Conservation (phyloP, 106 monocot species). For the Iris macrosiphon region DNA sequence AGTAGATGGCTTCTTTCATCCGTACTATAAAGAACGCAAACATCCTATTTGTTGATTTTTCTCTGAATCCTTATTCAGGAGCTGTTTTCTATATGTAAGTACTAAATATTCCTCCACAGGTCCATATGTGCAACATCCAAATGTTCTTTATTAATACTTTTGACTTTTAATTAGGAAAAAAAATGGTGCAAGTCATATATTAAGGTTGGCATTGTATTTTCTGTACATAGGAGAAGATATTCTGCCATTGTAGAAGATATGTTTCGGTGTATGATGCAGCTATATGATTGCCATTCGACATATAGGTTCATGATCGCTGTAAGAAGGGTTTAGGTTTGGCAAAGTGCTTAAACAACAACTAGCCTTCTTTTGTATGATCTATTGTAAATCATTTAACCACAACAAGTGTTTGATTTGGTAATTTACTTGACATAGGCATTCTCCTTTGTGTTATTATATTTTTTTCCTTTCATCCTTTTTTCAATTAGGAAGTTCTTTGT, state of each 20-base stretch:
- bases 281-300: constrained; percentile 95
- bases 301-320: constrained; percentile 97
- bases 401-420: constrained; percentile 99
- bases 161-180: too few relatives aligned
- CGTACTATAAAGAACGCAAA: too few relatives aligned
- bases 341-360: constrained; percentile 89
- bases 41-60: too few relatives aligned
- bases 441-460: neutral
- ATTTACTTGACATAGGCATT: neutral
- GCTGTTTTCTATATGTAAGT: too few relatives aligned
- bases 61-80: too few relatives aligned
- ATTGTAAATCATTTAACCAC: constrained; percentile 83
- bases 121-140: too few relatives aligned
- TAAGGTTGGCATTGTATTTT: constrained; percentile 4
- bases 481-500: too few relatives aligned
- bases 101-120: too few relatives aligned
- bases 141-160: too few relatives aligned
- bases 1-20: too few relatives aligned
- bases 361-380: constrained; percentile 97
- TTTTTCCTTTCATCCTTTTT: neutral
- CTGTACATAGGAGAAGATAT: constrained; percentile 94
- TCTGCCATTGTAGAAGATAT: constrained; percentile 91
- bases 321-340: constrained; percentile 97
- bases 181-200: too few relatives aligned
- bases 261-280: constrained; percentile 94